phyloP scores from a whole-genome alignment of 768 basidiomycete genomes.

The Suillus americanus region DNA sequence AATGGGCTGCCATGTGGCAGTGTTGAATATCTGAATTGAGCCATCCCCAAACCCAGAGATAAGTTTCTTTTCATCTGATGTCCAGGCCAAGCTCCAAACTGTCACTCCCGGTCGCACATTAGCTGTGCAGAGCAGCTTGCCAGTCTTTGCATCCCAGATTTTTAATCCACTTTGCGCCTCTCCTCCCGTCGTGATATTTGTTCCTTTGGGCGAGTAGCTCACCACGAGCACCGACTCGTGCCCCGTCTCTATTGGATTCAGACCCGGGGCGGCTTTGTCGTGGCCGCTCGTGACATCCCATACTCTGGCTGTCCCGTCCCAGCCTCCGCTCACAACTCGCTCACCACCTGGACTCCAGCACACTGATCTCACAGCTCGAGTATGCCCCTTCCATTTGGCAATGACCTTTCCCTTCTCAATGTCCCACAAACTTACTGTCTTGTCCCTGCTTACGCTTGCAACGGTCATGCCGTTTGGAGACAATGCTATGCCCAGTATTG shows the following conservation, averaged over 20 bases:
- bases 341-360: background rate
- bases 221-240: background rate
- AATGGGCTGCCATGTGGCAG: too few relatives aligned
- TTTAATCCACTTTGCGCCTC: background rate
- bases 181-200: background rate
- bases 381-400: background rate
- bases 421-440: background rate
- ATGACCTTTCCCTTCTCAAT: background rate
- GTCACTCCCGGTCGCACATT: too few relatives aligned
- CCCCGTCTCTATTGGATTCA: background rate
- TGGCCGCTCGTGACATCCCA: background rate
- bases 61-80: background rate
- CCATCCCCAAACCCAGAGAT: too few relatives aligned
- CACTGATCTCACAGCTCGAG: background rate
- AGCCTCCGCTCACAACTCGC: background rate
- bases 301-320: background rate
- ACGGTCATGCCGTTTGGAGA: background rate
- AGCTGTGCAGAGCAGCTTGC: too few relatives aligned
- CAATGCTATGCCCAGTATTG: background rate
- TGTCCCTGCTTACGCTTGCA: background rate
- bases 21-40: too few relatives aligned
- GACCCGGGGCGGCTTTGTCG: background rate
- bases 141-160: background rate
- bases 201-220: background rate
- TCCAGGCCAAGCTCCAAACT: background rate